These are phyloP conservation scores for Neofusicoccum laricinum DNA, from an alignment of 2,329 filamentous ascomycete species.

Conservation along the genomic window DNA sequence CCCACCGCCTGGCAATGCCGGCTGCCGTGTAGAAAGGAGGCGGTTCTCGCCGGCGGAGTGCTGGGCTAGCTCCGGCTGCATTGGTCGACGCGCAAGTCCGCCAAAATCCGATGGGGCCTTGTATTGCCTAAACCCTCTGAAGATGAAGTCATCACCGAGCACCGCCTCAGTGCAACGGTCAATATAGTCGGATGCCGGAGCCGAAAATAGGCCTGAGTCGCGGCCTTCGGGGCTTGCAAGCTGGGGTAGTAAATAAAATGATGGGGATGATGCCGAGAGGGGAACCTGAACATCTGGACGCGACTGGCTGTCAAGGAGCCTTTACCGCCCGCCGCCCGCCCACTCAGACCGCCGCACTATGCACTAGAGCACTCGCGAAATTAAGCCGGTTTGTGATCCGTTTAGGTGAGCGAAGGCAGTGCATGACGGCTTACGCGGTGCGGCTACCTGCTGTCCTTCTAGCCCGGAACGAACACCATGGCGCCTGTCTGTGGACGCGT, in stretches of 20 bases:
- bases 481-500: background rate
- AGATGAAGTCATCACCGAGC: background rate
- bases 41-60: too few species aligned
- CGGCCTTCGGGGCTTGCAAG: background rate
- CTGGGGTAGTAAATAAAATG: background rate
- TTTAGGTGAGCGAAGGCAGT: background rate
- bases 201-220: background rate
- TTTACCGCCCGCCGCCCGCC: background rate
- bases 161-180: background rate
- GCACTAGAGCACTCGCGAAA: background rate
- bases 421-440: background rate
- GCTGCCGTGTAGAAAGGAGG: background rate
- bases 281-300: background rate
- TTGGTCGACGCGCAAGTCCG: background rate
- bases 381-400: slow-evolving; percentile 12
- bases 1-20: background rate
- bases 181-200: background rate
- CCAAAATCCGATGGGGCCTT: background rate
- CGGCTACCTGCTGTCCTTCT: background rate
- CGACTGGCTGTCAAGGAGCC: background rate
- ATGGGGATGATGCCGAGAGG: background rate
- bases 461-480: background rate
- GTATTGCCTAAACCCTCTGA: background rate
- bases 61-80: too few species aligned
- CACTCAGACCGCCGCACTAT: background rate